A percentile compares a stretch with the other conserved stretches of the same genome.
phyloP scores from a whole-genome alignment of 2,329 filamentous ascomycete genomes.

The Hirsutella thompsonii region DNA sequence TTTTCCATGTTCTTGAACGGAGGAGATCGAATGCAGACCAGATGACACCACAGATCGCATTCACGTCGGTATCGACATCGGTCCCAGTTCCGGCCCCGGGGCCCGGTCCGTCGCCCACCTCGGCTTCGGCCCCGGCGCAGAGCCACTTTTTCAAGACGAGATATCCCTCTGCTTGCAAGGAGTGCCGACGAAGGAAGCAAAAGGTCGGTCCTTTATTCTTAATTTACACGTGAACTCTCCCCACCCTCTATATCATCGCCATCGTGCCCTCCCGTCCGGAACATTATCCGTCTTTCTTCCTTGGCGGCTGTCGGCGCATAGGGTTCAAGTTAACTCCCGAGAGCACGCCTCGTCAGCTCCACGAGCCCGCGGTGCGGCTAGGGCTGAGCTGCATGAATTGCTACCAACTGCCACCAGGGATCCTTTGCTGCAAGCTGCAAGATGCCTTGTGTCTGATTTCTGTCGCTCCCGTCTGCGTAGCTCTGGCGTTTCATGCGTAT shows the following conservation, averaged over 20 bases:
- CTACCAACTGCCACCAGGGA: not conserved
- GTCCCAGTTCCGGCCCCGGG: constrained; percentile 6
- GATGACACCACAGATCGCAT: constrained; percentile 2
- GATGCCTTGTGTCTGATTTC: not conserved
- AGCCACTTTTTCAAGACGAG: constrained; percentile 8
- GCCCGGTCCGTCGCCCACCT: not conserved
- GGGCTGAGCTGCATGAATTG: not conserved
- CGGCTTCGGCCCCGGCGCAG: not conserved
- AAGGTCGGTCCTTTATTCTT: constrained; percentile 21
- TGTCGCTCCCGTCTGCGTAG: not conserved
- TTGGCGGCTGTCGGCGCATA: not conserved
- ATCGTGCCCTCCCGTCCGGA: too few relatives aligned
- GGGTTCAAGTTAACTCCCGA: too few relatives aligned
- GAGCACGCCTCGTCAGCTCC: not conserved
- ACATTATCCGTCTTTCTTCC: too few relatives aligned
- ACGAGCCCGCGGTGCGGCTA: not conserved
- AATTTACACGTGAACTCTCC: too few relatives aligned
- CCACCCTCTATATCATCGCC: too few relatives aligned
- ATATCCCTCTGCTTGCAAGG: constrained; percentile 30
- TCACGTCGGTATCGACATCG: constrained; percentile 3
- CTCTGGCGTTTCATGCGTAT: not conserved
- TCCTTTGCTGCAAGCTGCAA: constrained; percentile 1
- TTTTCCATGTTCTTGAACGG: too few relatives aligned
- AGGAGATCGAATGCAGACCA: constrained; percentile 13
- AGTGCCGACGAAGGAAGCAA: constrained; percentile 38